Evolutionary conservation across 2,329 filamentous ascomycete species (phyloP), one percentile per base, ranked within the genome.

Genomic region (Westerdykella ornata): DNA sequence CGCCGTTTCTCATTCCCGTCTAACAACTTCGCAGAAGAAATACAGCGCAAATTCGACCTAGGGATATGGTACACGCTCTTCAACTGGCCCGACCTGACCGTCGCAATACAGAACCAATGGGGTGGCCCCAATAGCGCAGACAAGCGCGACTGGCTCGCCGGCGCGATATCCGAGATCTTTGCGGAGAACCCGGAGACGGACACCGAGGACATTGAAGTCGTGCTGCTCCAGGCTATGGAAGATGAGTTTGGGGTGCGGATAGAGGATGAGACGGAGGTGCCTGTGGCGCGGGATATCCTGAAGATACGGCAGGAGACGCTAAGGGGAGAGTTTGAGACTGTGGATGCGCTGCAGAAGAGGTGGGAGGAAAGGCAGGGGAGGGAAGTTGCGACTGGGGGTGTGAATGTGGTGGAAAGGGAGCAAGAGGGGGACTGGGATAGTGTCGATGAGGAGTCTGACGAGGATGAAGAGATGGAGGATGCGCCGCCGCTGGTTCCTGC

Each of bases 131-230:
- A 88, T 59, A 84, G 81, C 16, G 67, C 75, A 46, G 88, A 94
- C 68, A 97, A 97, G 72, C 85, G 90, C 58, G 90, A 95, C 74
- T 97, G 89, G 90, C 86, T 98, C 58, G 90, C 86, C 38, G 89
- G 88, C 49, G 85, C 85, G 33, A 75, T 97, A 39, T 84, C 82
- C 44, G 87, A 95, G 18, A 79, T 95, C 48, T 84, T 96, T 54
- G 72, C 58, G 2, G 52, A 48, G 14, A 68, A 72, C 3, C 73
- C 79, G 2, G 72, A 80, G 41, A 81, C 85, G 9, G 85, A 95
- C 53, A 71, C 77, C 14, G 80, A 84, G 49, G 88, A 96, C 54
- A 72, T 96, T 33, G 90, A 97, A 71, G 77, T 83, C 31, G 81
- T 94, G 38, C 73, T 97, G 36, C 72, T 95, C 35, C 86, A 96